Evolutionary conservation across 2,329 filamentous ascomycete species (phyloP), one percentile per base, ranked within the genome.

Genomic region (Lachnellula suecica): DNA sequence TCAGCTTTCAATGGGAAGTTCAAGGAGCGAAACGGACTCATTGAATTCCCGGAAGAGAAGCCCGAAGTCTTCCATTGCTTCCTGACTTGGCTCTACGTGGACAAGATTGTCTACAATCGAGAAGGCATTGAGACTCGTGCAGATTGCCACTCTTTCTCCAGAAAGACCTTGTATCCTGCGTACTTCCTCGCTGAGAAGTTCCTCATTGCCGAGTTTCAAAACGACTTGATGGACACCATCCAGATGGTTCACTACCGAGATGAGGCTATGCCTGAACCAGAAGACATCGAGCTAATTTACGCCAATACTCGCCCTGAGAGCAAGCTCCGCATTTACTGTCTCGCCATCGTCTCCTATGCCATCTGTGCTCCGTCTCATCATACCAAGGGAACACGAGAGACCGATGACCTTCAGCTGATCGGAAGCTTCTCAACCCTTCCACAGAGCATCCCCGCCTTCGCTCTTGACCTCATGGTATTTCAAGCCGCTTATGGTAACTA

Each of bases 1-100:
- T 38, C 24, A 3, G 44, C 53, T 3, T 22, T 55, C 11, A 42
- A 37, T 6, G 42, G 52, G 8, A n/a, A 25, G 2, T 54, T 51
- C n/a, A 19, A 27, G 10, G 52, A 54, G n/a, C n/a, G n/a, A 45
- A 22, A 31, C 29, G 15, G 15, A 31, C 15, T 15, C 29, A 15
- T 31, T 15, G 7, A 31, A 31, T 15, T 31, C 29, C 29, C 7
- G 10, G 29, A 31, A 15, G 29, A 31, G 10, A 15, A 31, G 3
- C 10, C 3, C 10, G 15, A 31, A 3, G 29, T 15, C 3, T 31
- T 11, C 15, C 10, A 9, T 31, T 15, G 10, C 29, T 31, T 31
- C 29, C 10, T 15, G 3, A 15, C 10, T 3, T 31, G 29, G 29
- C 10, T 9, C 3, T 31, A 31, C 7, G n/a, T n/a, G n/a, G n/a